Base-by-base conservation (phyloP, 345 rosid genomes). In the Clausena lansium region DNA sequence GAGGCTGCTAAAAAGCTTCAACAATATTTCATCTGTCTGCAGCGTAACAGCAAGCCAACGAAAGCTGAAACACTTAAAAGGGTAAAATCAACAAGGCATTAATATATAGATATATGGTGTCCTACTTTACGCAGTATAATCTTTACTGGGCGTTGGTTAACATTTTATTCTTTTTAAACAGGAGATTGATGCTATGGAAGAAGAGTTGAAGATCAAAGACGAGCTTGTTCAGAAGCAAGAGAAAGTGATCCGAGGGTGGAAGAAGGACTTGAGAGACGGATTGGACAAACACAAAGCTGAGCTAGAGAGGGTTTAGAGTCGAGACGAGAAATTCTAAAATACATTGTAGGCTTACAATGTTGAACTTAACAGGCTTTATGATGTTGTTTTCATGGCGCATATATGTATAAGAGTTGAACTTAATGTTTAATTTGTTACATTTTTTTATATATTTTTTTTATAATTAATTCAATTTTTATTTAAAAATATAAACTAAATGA, bases 1-100 rank as follows among this genome's bases (percentile, higher is more conserved):
- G 97, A 92, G 89, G 99, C 97, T 81, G 99, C 97, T 45, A 90
- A 94, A 81, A 91, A 89, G 87, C 95, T 96, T 72, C 97, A 92
- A 79, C 85, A 83, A 61, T 89, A 92, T 78, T 90, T 96, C 65
- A 83, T 92, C 79, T 88, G 90, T n/a, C 87, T 96, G 58, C 94
- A 91, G 52, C 86, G 91, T 17, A 88, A 87, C 74, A 90, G 87
- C 73, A 87, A 81, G 50, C 89, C 92, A 20, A 87, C 92, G 7
- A 83, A 65, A 79, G 89, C 85, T 11, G 90, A 91, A 80, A 86
- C 79, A 22, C 87, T 94, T 50, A 82, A 81, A 70, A 92, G 89
- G 92, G 99, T 94, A 82, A 71, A 52, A 52, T 15, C 57, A 45
- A 1, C 50, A 3, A 45, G 17, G 17, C 0, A 13, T 45, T 45